Evolutionary conservation across 2,329 filamentous ascomycete genomes (phyloP), one percentile per base, ranked within the genome.

Genomic region (Ambrosiella cleistominuta): DNA sequence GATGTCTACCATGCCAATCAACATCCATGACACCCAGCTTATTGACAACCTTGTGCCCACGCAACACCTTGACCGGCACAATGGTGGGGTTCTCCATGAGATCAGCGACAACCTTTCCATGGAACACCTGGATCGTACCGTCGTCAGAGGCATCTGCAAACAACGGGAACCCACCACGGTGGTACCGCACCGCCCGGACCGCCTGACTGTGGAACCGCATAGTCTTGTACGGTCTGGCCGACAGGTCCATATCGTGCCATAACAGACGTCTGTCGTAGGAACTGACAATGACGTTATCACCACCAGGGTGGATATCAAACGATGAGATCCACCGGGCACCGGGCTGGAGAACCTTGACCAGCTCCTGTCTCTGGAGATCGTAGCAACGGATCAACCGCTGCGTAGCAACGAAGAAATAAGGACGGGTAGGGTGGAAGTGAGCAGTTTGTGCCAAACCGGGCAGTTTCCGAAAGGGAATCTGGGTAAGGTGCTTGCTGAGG

Each of bases 141-240:
- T 98, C 93, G 68, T 98, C 94, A 68, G 86, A 93, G 17, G 88
- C 89, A 68, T 97, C 91, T 0, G 90, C 93, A 66, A 98, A 97
- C 40, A 98, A 76, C 15, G 93, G 90, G 47, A 78, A 80, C 7
- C 79, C 77, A 61, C 82, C 81, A 60, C 83, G 82, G 71, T 98
- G 94, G 71, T 86, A 98, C 64, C 81, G 83, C 58, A 96, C 93
- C 11, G 85, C 82, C 53, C 94, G 81, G 66, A 98, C 95, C 51
- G 93, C 93, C 70, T 95, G 87, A 61, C 81, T 74, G 72, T 98
- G 93, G 74, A 97, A 98, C 55, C 93, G 81, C 72, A 98, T 83
- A 1, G 91, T 97, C 76, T 96, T 96, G 76, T 95, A 97, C 0
- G 93, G 93, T 54, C 88, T 82, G 62, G 80, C 83, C 0, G 88